Conservation (phyloP, 305 asterid species). For the Fraxinus greggii region DNA sequence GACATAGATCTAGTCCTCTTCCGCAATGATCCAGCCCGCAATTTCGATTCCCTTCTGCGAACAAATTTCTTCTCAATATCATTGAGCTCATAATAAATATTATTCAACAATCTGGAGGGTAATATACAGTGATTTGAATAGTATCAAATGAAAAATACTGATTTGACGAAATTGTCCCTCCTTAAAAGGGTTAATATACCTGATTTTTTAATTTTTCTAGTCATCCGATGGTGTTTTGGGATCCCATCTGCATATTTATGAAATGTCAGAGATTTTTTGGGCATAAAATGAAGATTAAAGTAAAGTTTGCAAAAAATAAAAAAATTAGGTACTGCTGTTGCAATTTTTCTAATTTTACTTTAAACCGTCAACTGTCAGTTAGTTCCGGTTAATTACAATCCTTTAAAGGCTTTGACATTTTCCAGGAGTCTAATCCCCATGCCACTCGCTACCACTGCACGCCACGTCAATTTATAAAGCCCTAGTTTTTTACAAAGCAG, state of each 20-base stretch:
- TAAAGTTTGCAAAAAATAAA: background rate
- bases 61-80: slow-evolving; percentile 21
- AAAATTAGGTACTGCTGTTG: background rate
- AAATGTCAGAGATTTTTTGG: no score
- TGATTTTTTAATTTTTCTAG: no score
- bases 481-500: background rate
- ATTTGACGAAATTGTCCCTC: no score
- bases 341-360: background rate
- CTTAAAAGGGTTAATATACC: no score
- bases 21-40: slow-evolving; percentile 65
- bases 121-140: no score
- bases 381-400: background rate
- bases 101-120: no score
- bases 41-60: slow-evolving; percentile 60
- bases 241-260: no score
- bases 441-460: background rate
- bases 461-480: slow-evolving; percentile 1
- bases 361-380: slow-evolving; percentile 11
- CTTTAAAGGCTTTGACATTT: background rate
- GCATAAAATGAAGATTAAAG: no score
- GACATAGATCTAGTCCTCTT: slow-evolving; percentile 94
- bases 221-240: no score
- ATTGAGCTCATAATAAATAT: background rate
- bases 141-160: no score
- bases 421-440: background rate